Percentiles rank a stretch among this genome's conserved stretches.
These are phyloP conservation scores for Cicer judaicum DNA, from an alignment of 306 rosid genomes.

Conservation along the genomic window DNA sequence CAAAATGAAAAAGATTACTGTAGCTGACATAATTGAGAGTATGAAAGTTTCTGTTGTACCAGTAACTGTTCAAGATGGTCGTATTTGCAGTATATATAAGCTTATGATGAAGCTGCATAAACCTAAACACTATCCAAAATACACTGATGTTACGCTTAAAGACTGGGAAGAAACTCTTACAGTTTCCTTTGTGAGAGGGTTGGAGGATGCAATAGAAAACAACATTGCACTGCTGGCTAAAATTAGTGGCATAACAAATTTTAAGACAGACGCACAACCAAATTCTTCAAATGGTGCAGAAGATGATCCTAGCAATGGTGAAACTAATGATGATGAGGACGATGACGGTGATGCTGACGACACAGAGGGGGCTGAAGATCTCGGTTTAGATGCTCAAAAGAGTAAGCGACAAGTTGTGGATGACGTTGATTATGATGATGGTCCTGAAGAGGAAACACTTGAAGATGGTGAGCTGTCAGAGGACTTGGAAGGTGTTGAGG, in stretches of 20 bases:
- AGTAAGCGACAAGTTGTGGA: slow-evolving; percentile 67
- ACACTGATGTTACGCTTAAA: slow-evolving; percentile 54
- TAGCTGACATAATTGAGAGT: slow-evolving; percentile 80
- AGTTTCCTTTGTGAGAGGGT: slow-evolving; percentile 62
- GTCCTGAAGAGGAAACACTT: slow-evolving; percentile 58
- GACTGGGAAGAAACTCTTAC: slow-evolving; percentile 74
- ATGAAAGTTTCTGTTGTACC: slow-evolving; percentile 75
- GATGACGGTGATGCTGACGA: slow-evolving; percentile 55
- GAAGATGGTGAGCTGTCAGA: slow-evolving; percentile 54
- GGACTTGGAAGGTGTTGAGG: slow-evolving; percentile 41
- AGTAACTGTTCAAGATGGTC: slow-evolving; percentile 43
- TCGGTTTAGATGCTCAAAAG: slow-evolving; percentile 75
- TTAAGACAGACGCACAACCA: slow-evolving; percentile 36
- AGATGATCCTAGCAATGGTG: slow-evolving; percentile 45
- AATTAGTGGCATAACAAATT: slow-evolving; percentile 75
- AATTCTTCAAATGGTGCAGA: slow-evolving; percentile 51
- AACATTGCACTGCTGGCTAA: slow-evolving; percentile 63
- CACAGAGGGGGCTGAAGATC: slow-evolving; percentile 71
- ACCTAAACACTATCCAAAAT: slow-evolving; percentile 68
- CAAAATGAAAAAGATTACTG: slow-evolving; percentile 80
- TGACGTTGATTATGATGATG: slow-evolving; percentile 93
- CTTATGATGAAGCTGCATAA: slow-evolving; percentile 69
- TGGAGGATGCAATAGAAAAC: slow-evolving; percentile 78
- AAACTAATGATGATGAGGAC: slow-evolving; percentile 30
- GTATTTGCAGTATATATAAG: slow-evolving; percentile 73